These are phyloP conservation scores for Colletotrichum sansevieriae DNA, from an alignment of 2,329 filamentous ascomycete genomes.

Conservation along the genomic window DNA sequence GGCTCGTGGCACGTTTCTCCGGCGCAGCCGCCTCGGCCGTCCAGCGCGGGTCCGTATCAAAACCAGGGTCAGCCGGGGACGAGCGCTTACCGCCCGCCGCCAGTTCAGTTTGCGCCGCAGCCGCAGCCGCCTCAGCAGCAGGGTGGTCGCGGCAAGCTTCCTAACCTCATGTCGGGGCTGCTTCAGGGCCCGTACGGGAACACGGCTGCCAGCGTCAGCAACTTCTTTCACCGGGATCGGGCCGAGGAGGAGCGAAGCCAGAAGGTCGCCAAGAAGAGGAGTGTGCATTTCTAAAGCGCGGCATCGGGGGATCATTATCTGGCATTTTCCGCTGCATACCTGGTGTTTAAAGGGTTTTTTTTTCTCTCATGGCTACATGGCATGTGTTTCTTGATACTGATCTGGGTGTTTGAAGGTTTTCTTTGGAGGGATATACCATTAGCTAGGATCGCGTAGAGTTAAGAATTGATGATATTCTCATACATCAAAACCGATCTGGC, in stretches of 20 bases:
- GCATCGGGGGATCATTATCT: not conserved
- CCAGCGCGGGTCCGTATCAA: conserved; percentile 35
- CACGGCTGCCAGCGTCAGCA: conserved; percentile 59
- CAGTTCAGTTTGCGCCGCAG: conserved; percentile 44
- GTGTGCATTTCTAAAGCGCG: conserved; percentile 56
- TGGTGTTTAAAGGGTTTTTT: conserved; percentile 9
- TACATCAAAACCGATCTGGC: no score
- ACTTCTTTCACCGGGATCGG: conserved; percentile 56
- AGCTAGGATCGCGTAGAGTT: not conserved
- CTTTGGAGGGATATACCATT: conserved; percentile 19
- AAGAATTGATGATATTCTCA: conserved; percentile 1
- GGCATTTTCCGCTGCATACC: not conserved
- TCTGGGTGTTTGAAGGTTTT: not conserved
- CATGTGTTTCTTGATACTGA: not conserved
- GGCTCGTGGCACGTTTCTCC: conserved; percentile 26
- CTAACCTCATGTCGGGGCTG: conserved; percentile 48
- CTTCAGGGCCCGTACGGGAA: conserved; percentile 52
- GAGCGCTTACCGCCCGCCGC: conserved; percentile 44
- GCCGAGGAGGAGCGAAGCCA: conserved; percentile 54
- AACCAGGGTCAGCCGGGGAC: conserved; percentile 26
- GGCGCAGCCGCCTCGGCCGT: conserved; percentile 42
- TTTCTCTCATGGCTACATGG: not conserved
- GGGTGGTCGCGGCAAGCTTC: conserved; percentile 44
- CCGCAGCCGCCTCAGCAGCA: conserved; percentile 41
- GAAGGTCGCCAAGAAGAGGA: conserved; percentile 62